These are phyloP conservation scores for Arthrobotrys megalospora DNA, from an alignment of 2,329 filamentous ascomycete species.

Conservation along the genomic window DNA sequence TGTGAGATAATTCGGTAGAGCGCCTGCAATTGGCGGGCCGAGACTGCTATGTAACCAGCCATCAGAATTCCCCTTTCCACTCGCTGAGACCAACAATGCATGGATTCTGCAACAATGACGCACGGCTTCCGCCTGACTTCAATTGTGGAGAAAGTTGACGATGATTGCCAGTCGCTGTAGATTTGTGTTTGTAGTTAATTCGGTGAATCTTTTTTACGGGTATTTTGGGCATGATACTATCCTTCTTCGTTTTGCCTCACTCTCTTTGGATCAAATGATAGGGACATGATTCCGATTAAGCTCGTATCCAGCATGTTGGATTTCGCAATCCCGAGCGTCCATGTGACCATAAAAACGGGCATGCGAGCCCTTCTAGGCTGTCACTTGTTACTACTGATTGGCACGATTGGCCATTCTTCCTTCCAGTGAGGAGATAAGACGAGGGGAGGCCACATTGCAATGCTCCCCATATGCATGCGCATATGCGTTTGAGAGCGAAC, in stretches of 20 bases:
- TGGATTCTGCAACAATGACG: not conserved
- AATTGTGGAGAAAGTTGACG: conserved; percentile 1
- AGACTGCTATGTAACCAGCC: not conserved
- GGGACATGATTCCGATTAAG: not conserved
- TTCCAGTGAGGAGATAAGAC: conserved; percentile 28
- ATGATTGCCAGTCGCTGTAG: not conserved
- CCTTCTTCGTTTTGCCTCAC: not conserved
- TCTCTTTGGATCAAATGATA: not conserved
- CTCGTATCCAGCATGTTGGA: not conserved
- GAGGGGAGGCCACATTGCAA: not conserved
- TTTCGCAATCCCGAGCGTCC: conserved; percentile 6
- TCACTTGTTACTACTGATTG: conserved; percentile 1
- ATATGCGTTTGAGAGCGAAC: not conserved
- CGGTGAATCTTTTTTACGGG: not conserved
- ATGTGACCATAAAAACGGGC: conserved; percentile 23
- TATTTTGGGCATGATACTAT: not conserved
- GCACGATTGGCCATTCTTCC: not conserved
- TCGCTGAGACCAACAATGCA: not conserved
- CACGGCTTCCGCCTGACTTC: not conserved
- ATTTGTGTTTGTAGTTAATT: conserved; percentile 16
- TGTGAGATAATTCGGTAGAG: not conserved
- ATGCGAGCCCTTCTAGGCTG: conserved; percentile 21
- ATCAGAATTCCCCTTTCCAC: too few species aligned
- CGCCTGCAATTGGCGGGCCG: not conserved
- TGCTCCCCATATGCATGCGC: not conserved